Base-by-base conservation (phyloP, 2,329 filamentous ascomycete species). In the Alternaria triticina region DNA sequence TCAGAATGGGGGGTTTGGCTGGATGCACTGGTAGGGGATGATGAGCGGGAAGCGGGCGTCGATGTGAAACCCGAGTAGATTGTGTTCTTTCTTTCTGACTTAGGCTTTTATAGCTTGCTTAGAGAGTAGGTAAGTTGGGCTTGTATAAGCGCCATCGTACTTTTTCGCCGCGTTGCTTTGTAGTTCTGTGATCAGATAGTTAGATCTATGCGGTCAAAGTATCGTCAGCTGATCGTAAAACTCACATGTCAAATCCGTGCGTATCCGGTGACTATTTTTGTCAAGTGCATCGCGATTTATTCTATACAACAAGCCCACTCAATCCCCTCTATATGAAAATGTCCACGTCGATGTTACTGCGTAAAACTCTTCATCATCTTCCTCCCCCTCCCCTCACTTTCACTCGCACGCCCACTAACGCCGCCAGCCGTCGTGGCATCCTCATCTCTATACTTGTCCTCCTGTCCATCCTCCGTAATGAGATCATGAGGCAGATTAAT, bases 401-500 rank as follows among this genome's bases (percentile, higher is more conserved):
- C 12, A 3, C 6, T 23, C 9, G 27, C 7, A 13, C 6, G 30
- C 9, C 8, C 59, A n/a, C 36, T 22, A 8, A 20, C 36, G 0
- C 20, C 45, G 5, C 50, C 28, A 10, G 12, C 25, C 0, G 44
- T 50, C 12, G 44, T 27, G 10, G 25, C 25, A 15, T 23, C 44
- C 7, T 40, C 20, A 47, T 62, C 56, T 12, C 36, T 54, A 8
- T 63, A 62, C 10, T 13, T 44, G 5, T 54, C 56, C 10, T 17
- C 17, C 20, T 57, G 43, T 4, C 33, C 50, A 2, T 62, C 56
- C 9, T 25, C 51, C 7, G 44, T 23, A 10, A 60, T 1, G 3
- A 60, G 36, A 8, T 91, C 89, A 12, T 85, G 87, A 0, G 90
- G 90, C 1, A 92, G 82, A 2, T 91, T 79, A 55, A 92, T 90